These are phyloP conservation scores for Colletotrichum tofieldiae DNA, from an alignment of 2,329 filamentous ascomycete species.

Conservation along the genomic window DNA sequence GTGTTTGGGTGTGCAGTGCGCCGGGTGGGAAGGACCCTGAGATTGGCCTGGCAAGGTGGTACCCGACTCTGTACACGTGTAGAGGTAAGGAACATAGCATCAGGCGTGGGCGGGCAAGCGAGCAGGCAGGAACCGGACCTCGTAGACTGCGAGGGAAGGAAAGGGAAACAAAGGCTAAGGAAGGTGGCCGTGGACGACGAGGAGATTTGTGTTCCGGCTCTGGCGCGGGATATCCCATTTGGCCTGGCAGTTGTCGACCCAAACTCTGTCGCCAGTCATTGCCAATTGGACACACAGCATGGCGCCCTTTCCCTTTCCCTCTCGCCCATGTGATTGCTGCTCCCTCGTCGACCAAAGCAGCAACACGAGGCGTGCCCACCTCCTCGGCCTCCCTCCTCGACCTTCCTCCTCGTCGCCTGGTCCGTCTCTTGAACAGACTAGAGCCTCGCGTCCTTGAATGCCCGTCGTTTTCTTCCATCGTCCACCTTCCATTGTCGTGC, in stretches of 20 bases:
- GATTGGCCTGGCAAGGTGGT: slow-evolving; percentile 10
- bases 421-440: not conserved
- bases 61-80: slow-evolving; percentile 27
- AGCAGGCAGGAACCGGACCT: not conserved
- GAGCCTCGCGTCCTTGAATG: slow-evolving; percentile 1
- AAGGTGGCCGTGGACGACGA: not conserved
- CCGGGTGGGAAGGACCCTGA: slow-evolving; percentile 33
- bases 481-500: not conserved
- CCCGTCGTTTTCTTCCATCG: not conserved
- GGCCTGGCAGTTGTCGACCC: not conserved
- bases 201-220: not conserved
- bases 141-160: not conserved
- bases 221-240: slow-evolving; percentile 16
- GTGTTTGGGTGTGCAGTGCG: not conserved
- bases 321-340: slow-evolving; percentile 26
- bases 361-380: not conserved
- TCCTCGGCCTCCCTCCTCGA: too few relatives aligned
- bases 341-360: slow-evolving; percentile 1
- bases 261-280: not conserved
- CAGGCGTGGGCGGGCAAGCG: not conserved
- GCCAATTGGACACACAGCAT: too few relatives aligned
- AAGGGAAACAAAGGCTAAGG: not conserved
- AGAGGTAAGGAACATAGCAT: slow-evolving; percentile 2
- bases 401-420: not conserved
- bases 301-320: not conserved